phyloP scores from a whole-genome alignment of 257 asterid species.

The Przewalskia tangutica region DNA sequence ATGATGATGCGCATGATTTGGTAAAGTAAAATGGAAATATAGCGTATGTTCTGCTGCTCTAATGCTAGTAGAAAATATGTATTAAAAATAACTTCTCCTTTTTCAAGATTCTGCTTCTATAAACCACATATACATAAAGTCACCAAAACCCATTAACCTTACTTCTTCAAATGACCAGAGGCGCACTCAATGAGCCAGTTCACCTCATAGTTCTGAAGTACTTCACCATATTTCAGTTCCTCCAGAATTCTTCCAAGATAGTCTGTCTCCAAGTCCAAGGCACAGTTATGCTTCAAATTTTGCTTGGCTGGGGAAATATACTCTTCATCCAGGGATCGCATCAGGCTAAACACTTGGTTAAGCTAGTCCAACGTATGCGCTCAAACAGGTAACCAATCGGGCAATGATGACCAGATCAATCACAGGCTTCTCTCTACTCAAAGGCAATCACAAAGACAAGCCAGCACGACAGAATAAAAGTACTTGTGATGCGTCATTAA shows the following conservation, averaged over 20 bases:
- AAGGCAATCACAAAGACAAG: neutral
- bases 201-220: neutral
- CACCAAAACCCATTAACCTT: neutral
- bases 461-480: neutral
- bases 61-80: neutral
- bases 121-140: neutral
- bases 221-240: neutral
- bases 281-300: neutral
- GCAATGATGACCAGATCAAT: neutral
- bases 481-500: neutral
- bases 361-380: neutral
- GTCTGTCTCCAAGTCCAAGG: neutral
- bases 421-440: neutral
- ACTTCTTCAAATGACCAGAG: neutral
- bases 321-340: neutral
- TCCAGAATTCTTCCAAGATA: neutral
- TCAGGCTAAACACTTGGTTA: neutral
- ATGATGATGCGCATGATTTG: neutral
- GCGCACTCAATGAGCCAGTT: neutral
- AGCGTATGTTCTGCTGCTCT: neutral
- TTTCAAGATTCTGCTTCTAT: neutral
- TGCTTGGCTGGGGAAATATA: neutral
- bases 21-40: neutral
- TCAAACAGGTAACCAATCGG: neutral
- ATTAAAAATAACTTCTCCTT: neutral